phyloP scores from a whole-genome alignment of 2,329 filamentous ascomycete species.

The Rhexocercosporidium sp. region DNA sequence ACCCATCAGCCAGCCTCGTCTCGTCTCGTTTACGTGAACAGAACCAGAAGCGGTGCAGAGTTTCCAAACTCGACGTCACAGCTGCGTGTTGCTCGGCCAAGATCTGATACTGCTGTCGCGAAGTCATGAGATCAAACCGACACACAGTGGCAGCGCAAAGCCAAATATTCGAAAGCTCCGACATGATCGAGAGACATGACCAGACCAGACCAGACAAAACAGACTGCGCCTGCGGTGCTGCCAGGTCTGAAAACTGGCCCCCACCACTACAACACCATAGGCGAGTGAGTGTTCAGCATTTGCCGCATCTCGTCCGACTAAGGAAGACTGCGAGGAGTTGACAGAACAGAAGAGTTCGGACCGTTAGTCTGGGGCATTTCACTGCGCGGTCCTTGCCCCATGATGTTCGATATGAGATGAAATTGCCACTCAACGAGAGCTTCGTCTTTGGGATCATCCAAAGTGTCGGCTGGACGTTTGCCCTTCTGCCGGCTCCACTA shows the following conservation, averaged over 20 bases:
- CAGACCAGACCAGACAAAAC: conserved; percentile 13
- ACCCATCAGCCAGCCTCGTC: conserved; percentile 1
- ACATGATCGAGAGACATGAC: neutral
- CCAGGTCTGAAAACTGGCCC: neutral
- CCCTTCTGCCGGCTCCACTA: conserved; percentile 17
- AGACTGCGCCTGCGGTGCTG: neutral
- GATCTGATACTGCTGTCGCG: conserved; percentile 24
- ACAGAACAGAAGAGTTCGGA: conserved; percentile 22
- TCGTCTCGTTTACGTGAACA: neutral
- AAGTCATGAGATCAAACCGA: conserved; percentile 20
- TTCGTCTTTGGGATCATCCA: conserved; percentile 14
- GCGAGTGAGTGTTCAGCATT: no score
- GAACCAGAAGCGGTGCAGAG: conserved; percentile 1
- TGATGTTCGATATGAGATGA: conserved; percentile 37
- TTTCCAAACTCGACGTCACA: conserved; percentile 29
- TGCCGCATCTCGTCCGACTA: conserved; percentile 2
- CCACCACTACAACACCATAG: neutral
- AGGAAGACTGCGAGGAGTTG: neutral
- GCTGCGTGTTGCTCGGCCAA: conserved; percentile 18
- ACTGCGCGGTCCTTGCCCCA: conserved; percentile 29
- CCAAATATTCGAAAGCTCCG: neutral
- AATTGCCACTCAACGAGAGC: conserved; percentile 33
- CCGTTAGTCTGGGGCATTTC: conserved; percentile 3
- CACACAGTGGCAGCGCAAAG: neutral
- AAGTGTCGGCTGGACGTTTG: conserved; percentile 9